These are phyloP conservation scores for Penicillium sp. DNA, from an alignment of 2,329 filamentous ascomycete species.

Conservation along the genomic window DNA sequence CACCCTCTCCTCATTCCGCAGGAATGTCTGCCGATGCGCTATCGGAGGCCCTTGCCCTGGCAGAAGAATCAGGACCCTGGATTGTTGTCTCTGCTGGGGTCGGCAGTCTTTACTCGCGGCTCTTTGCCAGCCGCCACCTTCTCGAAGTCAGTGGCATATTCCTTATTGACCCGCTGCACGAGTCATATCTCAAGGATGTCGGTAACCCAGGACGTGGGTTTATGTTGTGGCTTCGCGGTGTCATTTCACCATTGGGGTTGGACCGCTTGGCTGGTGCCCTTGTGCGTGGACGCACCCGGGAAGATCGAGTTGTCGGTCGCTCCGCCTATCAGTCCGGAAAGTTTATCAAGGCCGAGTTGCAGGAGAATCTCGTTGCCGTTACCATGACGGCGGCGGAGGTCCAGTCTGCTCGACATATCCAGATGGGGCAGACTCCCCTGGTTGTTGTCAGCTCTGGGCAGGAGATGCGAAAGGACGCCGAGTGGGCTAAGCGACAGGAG, in stretches of 20 bases:
- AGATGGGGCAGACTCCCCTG: conserved; percentile 68
- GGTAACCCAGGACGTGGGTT: conserved; percentile 69
- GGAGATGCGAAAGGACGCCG: conserved; percentile 58
- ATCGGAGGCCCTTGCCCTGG: conserved; percentile 74
- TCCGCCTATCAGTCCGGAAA: conserved; percentile 75
- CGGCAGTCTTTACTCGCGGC: conserved; percentile 81
- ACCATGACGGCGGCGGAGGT: conserved; percentile 82
- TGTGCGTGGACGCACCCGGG: conserved; percentile 71
- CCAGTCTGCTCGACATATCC: conserved; percentile 69
- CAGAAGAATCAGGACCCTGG: conserved; percentile 83
- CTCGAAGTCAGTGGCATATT: conserved; percentile 70
- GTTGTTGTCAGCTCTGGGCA: conserved; percentile 78
- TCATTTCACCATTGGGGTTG: conserved; percentile 80
- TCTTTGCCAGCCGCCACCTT: conserved; percentile 81
- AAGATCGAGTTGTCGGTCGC: conserved; percentile 79
- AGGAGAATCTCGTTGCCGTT: conserved; percentile 83
- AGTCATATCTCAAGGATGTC: conserved; percentile 68
- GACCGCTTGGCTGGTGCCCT: conserved; percentile 74
- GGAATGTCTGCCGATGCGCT: conserved; percentile 88
- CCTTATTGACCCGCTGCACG: conserved; percentile 82
- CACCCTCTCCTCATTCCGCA: conserved; percentile 86
- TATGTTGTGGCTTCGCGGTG: conserved; percentile 75
- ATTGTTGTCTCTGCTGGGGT: conserved; percentile 80
- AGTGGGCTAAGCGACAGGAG: conserved; percentile 80
- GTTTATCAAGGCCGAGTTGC: conserved; percentile 81